Evolutionary conservation across 1,139 yeast species (phyloP), one percentile per base, ranked within the genome.

Genomic region (Nadsonia commutata): DNA sequence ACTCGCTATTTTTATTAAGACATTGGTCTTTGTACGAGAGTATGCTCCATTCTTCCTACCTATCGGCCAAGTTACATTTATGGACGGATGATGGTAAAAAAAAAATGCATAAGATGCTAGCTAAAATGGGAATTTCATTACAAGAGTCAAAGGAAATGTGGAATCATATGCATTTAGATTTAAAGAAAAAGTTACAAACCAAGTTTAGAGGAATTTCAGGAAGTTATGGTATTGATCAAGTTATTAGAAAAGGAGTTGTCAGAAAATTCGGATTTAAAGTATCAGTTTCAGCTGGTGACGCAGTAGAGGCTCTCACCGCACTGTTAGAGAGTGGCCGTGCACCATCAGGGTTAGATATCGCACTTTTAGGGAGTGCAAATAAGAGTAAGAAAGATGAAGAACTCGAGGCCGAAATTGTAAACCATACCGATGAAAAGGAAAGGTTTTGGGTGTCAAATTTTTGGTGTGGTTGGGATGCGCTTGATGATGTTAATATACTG

Each of bases 401-500:
- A 45, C 22, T 51, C 49, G 18, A 46, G 44, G 37, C 40, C 9
- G 22, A 40, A 37, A 11, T 31, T 39, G 7, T 38, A 39, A 18
- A 45, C 45, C n/a, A 49, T 7, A 53, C 48, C 5, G 54, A 63
- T 16, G 65, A 65, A 44, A 67, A 77, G 54, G 88, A 81, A 52
- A 73, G 77, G 51, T 71, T 74, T 40, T 90, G 95, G 94, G 77
- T 88, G 2, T 72, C 75, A 43, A 86, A 88, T 57, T 93, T 93
- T 59, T 90, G 98, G 97, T 71, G 77, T 27, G 83, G 95, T 13
- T 93, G 95, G 93, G 98, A 90, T 63, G 85, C 97, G 1, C 66
- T 88, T 42, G 78, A 78, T 58, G 68, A 69, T 31, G 70, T 78
- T 45, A 83, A 79, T 36, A 60, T 78, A 6, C 66, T 90, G 22